These are phyloP conservation scores for Cyclotella cryptica DNA, from an alignment of 108 stramenopile species.

Conservation along the genomic window DNA sequence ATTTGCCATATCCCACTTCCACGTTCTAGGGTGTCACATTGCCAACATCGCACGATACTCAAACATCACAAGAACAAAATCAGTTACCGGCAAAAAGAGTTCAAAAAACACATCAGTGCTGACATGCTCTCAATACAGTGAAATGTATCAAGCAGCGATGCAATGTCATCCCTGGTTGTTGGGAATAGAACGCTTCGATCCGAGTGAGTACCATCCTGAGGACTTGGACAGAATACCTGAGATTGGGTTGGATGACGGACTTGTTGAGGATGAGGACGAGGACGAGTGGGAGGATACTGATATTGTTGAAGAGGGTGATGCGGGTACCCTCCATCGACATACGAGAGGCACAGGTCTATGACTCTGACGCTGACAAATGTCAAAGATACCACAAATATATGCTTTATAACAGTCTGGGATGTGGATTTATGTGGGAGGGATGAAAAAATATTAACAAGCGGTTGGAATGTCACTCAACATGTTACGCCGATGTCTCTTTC, in stretches of 20 bases:
- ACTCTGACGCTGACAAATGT: slow-evolving; percentile 49
- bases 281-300: slow-evolving; percentile 3
- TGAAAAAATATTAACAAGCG: slow-evolving; percentile 33
- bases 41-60: slow-evolving; percentile 34
- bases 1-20: background rate
- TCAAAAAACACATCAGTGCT: background rate
- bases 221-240: slow-evolving; percentile 42
- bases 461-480: slow-evolving; percentile 10
- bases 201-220: slow-evolving; percentile 34
- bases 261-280: slow-evolving; percentile 34
- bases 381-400: slow-evolving; percentile 32
- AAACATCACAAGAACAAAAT: background rate
- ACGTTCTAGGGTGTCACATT: slow-evolving; percentile 38
- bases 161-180: slow-evolving; percentile 40
- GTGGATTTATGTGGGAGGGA: slow-evolving; percentile 34
- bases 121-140: slow-evolving; percentile 14
- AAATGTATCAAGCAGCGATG: slow-evolving; percentile 27
- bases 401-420: slow-evolving; percentile 47
- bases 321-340: background rate
- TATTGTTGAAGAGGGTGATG: background rate
- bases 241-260: slow-evolving; percentile 43
- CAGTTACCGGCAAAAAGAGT: background rate
- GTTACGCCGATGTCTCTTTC: too few species aligned
- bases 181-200: slow-evolving; percentile 39
- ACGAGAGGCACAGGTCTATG: slow-evolving; percentile 1